Conservation (phyloP, 2,329 filamentous ascomycete genomes). For the Pseudogymnoascus destructans region DNA sequence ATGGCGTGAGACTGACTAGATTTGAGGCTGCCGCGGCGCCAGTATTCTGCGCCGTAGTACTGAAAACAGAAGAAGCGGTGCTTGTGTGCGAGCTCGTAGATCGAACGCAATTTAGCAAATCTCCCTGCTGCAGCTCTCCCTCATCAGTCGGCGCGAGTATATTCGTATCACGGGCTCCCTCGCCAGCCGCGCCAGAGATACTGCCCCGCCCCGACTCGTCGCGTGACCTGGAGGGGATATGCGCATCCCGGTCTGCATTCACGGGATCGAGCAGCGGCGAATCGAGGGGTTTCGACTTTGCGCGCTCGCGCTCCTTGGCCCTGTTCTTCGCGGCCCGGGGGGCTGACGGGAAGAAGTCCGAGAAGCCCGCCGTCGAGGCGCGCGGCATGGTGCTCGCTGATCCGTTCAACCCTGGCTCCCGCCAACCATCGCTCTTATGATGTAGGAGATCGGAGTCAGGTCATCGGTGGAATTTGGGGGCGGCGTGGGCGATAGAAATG, state of each 20-base stretch:
- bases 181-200: slow-evolving; percentile 19
- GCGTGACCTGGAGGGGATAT: slow-evolving; percentile 19
- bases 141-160: slow-evolving; percentile 32
- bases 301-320: slow-evolving; percentile 48
- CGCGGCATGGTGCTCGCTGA: slow-evolving; percentile 53
- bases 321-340: slow-evolving; percentile 42
- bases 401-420: slow-evolving; percentile 7
- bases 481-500: neutral
- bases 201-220: slow-evolving; percentile 24
- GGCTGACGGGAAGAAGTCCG: slow-evolving; percentile 74
- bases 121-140: slow-evolving; percentile 45
- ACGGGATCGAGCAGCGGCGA: slow-evolving; percentile 23
- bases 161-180: slow-evolving; percentile 17
- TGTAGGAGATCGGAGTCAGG: neutral
- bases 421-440: slow-evolving; percentile 9
- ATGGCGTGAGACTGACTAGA: slow-evolving; percentile 43
- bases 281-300: slow-evolving; percentile 30
- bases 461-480: neutral
- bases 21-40: slow-evolving; percentile 21
- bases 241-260: slow-evolving; percentile 27
- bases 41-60: slow-evolving; percentile 26
- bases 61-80: slow-evolving; percentile 60
- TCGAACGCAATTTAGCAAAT: slow-evolving; percentile 56
- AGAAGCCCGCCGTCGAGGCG: slow-evolving; percentile 63
- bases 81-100: slow-evolving; percentile 62